phyloP scores from a whole-genome alignment of 2,329 filamentous ascomycete genomes.

The Colletotrichum noveboracense region DNA sequence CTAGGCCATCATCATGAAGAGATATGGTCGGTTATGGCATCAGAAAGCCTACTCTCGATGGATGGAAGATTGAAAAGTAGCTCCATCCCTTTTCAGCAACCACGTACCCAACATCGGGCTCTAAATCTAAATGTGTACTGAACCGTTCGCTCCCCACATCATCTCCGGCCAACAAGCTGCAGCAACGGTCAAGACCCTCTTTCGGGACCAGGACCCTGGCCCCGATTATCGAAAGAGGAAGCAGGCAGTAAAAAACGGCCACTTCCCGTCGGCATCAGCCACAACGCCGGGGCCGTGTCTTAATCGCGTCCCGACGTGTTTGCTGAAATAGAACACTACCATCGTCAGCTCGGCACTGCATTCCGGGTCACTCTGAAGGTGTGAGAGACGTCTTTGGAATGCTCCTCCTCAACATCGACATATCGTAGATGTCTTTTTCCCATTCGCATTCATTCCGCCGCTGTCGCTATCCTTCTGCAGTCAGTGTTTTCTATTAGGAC shows the following conservation, averaged over 20 bases:
- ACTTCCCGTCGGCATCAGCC: neutral
- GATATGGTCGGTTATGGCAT: neutral
- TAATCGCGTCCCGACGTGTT: neutral
- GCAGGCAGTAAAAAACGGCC: neutral
- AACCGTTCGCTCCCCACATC: constrained; percentile 9
- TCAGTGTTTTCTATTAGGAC: neutral
- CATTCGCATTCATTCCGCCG: neutral
- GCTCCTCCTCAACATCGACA: neutral
- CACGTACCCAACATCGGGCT: neutral
- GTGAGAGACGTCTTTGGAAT: neutral
- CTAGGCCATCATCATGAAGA: neutral
- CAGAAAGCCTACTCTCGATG: neutral
- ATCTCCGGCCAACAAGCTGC: constrained; percentile 14
- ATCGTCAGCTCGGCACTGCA: neutral
- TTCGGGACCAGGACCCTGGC: neutral
- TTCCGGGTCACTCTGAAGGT: neutral
- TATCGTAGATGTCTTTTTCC: neutral
- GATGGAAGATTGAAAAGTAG: neutral
- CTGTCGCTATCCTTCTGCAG: neutral
- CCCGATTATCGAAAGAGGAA: neutral
- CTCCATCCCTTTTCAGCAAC: neutral
- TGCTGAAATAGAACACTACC: neutral
- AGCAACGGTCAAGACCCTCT: constrained; percentile 16
- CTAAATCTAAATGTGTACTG: neutral
- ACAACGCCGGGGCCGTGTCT: neutral